Percentiles rank a stretch among this genome's conserved stretches.
Conservation (phyloP, 2,329 filamentous ascomycete genomes). For the Stagonosporopsis cucurbitacearum region DNA sequence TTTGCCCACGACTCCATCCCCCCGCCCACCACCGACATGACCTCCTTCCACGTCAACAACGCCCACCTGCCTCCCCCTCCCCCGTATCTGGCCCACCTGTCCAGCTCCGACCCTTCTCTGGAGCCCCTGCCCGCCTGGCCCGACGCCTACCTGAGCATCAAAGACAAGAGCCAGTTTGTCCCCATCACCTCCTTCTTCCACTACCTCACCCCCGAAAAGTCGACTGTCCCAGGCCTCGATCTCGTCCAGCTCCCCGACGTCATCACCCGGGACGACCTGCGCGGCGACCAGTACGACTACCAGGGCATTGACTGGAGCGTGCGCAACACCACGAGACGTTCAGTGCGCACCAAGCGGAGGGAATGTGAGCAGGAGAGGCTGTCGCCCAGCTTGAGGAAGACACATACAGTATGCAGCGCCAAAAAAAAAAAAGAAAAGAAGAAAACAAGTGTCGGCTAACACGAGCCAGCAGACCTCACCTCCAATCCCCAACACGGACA, state of each 20-base stretch:
- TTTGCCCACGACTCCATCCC: constrained; percentile 17
- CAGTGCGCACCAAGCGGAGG: constrained; percentile 34
- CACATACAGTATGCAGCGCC: constrained; percentile 27
- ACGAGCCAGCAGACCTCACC: constrained; percentile 15
- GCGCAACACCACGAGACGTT: constrained; percentile 37
- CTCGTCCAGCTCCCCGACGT: constrained; percentile 31
- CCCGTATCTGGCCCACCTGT: constrained; percentile 20
- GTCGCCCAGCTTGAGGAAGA: constrained; percentile 22
- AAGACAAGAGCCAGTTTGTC: constrained; percentile 37
- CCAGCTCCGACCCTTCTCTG: constrained; percentile 26
- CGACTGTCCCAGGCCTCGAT: constrained; percentile 30
- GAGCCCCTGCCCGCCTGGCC: constrained; percentile 33
- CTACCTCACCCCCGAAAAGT: constrained; percentile 24
- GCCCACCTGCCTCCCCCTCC: constrained; percentile 20
- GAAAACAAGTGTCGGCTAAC: constrained; percentile 3
- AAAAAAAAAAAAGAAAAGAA: too few relatives aligned
- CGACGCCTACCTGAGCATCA: constrained; percentile 39
- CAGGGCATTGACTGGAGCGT: constrained; percentile 49
- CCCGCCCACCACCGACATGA: constrained; percentile 16
- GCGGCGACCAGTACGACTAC: constrained; percentile 45
- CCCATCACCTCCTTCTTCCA: constrained; percentile 41
- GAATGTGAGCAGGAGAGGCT: constrained; percentile 33
- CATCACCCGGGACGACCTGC: constrained; percentile 41
- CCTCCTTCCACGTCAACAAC: constrained; percentile 23
- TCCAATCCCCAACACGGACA: constrained; percentile 51